A percentile compares a stretch with the other conserved stretches of the same genome.
These are phyloP conservation scores for Ogataea glucozyma DNA, from an alignment of 805 yeast species.

Conservation along the genomic window DNA sequence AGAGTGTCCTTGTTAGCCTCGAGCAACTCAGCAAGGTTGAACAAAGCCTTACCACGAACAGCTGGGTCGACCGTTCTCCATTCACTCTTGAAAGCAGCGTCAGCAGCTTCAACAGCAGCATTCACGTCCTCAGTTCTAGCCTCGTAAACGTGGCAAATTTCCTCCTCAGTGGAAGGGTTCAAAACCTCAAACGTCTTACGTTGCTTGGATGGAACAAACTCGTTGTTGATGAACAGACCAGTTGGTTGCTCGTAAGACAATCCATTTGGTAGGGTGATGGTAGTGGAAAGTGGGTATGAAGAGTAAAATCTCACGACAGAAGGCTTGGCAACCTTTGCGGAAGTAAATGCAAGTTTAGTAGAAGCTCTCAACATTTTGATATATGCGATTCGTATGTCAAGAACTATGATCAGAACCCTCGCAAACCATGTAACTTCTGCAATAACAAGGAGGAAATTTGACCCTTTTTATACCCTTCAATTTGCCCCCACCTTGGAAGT, in stretches of 20 bases:
- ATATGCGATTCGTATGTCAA: too few relatives aligned
- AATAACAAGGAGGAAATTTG: neutral
- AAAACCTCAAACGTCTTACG: slow-evolving; percentile 53
- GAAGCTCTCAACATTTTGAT: slow-evolving; percentile 25
- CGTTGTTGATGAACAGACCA: slow-evolving; percentile 60
- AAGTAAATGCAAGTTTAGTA: slow-evolving; percentile 15
- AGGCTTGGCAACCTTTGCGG: slow-evolving; percentile 18
- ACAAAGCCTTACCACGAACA: slow-evolving; percentile 51
- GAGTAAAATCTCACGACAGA: slow-evolving; percentile 27
- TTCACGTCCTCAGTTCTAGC: slow-evolving; percentile 66
- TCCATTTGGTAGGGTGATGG: slow-evolving; percentile 70
- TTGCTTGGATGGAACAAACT: slow-evolving; percentile 49
- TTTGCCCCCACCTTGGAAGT: neutral
- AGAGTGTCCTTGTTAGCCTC: slow-evolving; percentile 64
- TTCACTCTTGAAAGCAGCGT: slow-evolving; percentile 51
- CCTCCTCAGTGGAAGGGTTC: slow-evolving; percentile 55
- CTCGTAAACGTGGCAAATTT: slow-evolving; percentile 51
- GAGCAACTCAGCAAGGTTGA: slow-evolving; percentile 66
- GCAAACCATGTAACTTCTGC: neutral
- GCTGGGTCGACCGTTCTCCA: slow-evolving; percentile 65
- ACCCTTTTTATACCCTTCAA: slow-evolving; percentile 2
- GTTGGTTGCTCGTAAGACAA: slow-evolving; percentile 57
- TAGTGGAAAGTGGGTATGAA: slow-evolving; percentile 37
- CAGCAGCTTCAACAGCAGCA: slow-evolving; percentile 67
- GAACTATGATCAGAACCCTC: too few relatives aligned